phyloP scores from a whole-genome alignment of 2,329 filamentous ascomycete species.

The Nothopassalora personata region DNA sequence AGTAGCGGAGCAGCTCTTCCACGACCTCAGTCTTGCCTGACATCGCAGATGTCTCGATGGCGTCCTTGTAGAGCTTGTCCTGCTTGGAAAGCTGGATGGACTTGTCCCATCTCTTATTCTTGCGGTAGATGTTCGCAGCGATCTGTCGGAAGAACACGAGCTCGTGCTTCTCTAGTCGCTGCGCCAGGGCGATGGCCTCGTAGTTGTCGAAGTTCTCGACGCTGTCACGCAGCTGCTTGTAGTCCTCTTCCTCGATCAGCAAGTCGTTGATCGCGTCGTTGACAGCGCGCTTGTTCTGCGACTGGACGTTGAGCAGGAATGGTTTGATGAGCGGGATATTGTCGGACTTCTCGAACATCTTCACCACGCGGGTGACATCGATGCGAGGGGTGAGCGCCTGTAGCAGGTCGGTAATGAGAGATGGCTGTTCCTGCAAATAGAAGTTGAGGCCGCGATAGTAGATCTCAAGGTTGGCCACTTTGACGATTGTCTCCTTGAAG shows the following conservation, averaged over 20 bases:
- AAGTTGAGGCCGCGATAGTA: slow-evolving; percentile 97
- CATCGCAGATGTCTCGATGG: slow-evolving; percentile 93
- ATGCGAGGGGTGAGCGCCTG: slow-evolving; percentile 88
- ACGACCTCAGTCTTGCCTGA: slow-evolving; percentile 88
- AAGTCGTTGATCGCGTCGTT: slow-evolving; percentile 98
- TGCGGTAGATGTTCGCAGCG: slow-evolving; percentile 95
- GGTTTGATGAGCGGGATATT: slow-evolving; percentile 98
- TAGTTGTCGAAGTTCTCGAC: slow-evolving; percentile 99
- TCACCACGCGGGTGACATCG: slow-evolving; percentile 97
- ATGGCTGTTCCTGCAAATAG: slow-evolving; percentile 94
- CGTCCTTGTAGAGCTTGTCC: slow-evolving; percentile 99
- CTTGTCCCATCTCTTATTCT: slow-evolving; percentile 99
- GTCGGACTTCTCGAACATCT: slow-evolving; percentile 97
- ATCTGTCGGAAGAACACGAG: slow-evolving; percentile 99
- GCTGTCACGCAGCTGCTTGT: slow-evolving; percentile 96
- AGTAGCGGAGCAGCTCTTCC: slow-evolving; percentile 93
- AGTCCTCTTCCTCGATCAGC: slow-evolving; percentile 96
- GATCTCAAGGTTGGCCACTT: slow-evolving; percentile 97
- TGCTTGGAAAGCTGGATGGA: slow-evolving; percentile 97
- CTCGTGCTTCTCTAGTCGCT: slow-evolving; percentile 93
- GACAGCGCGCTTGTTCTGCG: slow-evolving; percentile 95
- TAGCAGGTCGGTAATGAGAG: slow-evolving; percentile 89
- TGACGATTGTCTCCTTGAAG: slow-evolving; percentile 97
- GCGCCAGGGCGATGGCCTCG: slow-evolving; percentile 85
- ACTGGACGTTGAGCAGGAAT: slow-evolving; percentile 92